phyloP scores from a whole-genome alignment of 306 rosid genomes.

The Prunus mira region DNA sequence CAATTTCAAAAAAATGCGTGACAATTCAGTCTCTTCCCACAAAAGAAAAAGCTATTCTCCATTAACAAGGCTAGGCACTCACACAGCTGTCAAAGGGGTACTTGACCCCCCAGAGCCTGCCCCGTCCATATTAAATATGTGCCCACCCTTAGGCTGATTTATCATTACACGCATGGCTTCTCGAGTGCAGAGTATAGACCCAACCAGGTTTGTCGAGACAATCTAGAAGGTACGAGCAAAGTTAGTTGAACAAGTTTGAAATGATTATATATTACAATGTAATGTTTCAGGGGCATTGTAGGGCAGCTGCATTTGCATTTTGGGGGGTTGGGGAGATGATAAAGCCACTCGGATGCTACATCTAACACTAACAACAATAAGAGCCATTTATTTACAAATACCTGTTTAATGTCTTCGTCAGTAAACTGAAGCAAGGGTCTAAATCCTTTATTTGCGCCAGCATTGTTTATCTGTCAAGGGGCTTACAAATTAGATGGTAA shows the following conservation, averaged over 20 bases:
- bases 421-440: slow-evolving; percentile 86
- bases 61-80: slow-evolving; percentile 35
- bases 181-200: slow-evolving; percentile 84
- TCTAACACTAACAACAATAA: slow-evolving; percentile 1
- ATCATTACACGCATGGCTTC: slow-evolving; percentile 84
- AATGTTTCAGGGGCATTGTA: no score
- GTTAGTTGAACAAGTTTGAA: not conserved
- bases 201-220: slow-evolving; percentile 91
- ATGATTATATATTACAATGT: not conserved
- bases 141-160: slow-evolving; percentile 73
- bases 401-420: slow-evolving; percentile 93
- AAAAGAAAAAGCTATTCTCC: slow-evolving; percentile 19
- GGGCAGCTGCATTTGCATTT: not conserved
- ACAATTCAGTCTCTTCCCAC: slow-evolving; percentile 6
- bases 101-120: slow-evolving; percentile 98
- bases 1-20: not conserved
- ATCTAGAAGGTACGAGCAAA: slow-evolving; percentile 43
- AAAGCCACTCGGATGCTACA: not conserved
- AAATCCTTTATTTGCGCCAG: slow-evolving; percentile 92
- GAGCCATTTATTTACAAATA: slow-evolving; percentile 17
- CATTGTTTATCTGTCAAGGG: slow-evolving; percentile 74
- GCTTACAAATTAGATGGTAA: slow-evolving; percentile 4
- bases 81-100: slow-evolving; percentile 96
- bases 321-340: no score
- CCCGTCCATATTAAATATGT: slow-evolving; percentile 95